A percentile compares a stretch with the other conserved stretches of the same genome.
Conservation (phyloP, 257 asterid genomes). For the Solanum commersonii region DNA sequence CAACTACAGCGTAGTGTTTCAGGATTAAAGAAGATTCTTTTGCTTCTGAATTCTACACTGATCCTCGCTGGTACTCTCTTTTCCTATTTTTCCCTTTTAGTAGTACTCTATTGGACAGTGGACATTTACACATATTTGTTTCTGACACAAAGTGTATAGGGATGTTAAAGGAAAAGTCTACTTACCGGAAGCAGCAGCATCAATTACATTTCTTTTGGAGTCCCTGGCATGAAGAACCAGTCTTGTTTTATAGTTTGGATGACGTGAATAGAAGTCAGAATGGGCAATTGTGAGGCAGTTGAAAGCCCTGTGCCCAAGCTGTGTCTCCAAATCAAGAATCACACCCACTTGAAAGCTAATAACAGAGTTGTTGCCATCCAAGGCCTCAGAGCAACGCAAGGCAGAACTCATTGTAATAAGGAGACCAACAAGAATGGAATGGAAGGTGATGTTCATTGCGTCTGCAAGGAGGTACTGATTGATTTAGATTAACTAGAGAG, state of each 20-base stretch:
- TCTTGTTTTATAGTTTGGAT: conserved; percentile 11
- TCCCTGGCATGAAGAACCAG: conserved; percentile 13
- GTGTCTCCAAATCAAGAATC: conserved; percentile 16
- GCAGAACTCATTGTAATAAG: background rate
- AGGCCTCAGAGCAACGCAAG: background rate
- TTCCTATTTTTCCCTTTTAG: background rate
- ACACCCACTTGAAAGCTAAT: conserved; percentile 12
- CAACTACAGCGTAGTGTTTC: background rate
- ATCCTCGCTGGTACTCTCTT: background rate
- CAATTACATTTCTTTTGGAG: conserved; percentile 13
- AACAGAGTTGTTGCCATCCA: background rate
- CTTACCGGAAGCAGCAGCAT: conserved; percentile 21
- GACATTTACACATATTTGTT: background rate
- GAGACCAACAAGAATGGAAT: background rate
- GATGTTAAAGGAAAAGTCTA: background rate
- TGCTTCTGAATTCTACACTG: background rate
- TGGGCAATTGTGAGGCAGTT: conserved; percentile 10
- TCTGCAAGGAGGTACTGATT: background rate
- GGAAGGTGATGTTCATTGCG: background rate
- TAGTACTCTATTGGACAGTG: background rate
- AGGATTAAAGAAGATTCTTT: background rate
- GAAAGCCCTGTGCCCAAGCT: conserved; percentile 12
- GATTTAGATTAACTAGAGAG: background rate
- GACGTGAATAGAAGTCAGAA: conserved; percentile 16
- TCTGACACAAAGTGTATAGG: background rate